phyloP scores from a whole-genome alignment of 1,284 basidiomycete species.

The Fomitopsis betulina region DNA sequence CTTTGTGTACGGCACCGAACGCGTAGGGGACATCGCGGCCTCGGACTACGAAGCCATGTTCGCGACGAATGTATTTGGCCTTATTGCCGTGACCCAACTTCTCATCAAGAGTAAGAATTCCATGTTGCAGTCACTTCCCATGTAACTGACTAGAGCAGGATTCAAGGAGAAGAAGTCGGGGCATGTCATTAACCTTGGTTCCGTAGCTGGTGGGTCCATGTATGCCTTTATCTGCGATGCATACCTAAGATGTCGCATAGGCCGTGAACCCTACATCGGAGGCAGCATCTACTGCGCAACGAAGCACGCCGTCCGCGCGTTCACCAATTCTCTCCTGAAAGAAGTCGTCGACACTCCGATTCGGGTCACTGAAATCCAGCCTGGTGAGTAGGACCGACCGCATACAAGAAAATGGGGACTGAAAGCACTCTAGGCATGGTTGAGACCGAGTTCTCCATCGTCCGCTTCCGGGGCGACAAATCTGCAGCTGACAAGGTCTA shows the following conservation, averaged over 20 bases:
- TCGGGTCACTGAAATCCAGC: constrained; percentile 88
- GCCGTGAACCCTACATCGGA: constrained; percentile 87
- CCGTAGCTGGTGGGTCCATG: constrained; percentile 65
- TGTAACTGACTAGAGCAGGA: constrained; percentile 39
- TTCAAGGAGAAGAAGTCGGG: constrained; percentile 88
- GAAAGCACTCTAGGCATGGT: constrained; percentile 62
- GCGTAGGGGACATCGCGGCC: constrained; percentile 74
- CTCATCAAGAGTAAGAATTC: constrained; percentile 57
- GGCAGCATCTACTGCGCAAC: constrained; percentile 82
- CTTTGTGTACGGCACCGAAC: constrained; percentile 80
- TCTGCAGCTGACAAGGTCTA: constrained; percentile 85
- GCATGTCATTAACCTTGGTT: constrained; percentile 95
- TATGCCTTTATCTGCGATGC: background rate
- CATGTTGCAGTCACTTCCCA: background rate
- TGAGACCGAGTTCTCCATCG: constrained; percentile 88
- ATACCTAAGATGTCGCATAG: constrained; percentile 38
- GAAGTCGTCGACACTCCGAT: constrained; percentile 92
- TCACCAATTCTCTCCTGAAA: constrained; percentile 77
- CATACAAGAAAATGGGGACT: background rate
- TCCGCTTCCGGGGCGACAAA: constrained; percentile 85
- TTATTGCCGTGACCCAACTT: constrained; percentile 81
- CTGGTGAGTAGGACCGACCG: constrained; percentile 47
- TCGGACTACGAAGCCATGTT: constrained; percentile 87
- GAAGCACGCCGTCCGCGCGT: constrained; percentile 88
- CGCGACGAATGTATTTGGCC: constrained; percentile 86